Evolutionary conservation across 805 yeast species (phyloP).

Genomic region (Starmera caribaea): DNA sequence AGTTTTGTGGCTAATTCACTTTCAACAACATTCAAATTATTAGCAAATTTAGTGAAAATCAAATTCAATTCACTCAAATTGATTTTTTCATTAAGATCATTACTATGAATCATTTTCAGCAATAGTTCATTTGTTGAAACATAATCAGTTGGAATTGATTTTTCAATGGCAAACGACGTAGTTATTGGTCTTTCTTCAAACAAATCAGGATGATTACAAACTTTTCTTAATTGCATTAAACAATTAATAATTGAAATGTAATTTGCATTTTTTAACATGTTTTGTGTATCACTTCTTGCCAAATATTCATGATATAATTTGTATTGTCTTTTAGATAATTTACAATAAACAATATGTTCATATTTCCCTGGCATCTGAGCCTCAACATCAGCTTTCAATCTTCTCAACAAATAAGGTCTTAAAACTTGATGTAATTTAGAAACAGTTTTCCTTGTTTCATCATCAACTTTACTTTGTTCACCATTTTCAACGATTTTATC

Average conservation of each 20-base stretch:
- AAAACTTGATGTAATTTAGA: conserved; percentile 85
- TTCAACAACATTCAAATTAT: conserved; percentile 32
- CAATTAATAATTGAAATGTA: conserved; percentile 92
- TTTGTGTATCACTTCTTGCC: conserved; percentile 93
- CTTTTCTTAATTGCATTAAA: conserved; percentile 94
- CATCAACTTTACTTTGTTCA: conserved; percentile 40
- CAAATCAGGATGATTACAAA: conserved; percentile 91
- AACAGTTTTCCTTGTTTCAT: conserved; percentile 79
- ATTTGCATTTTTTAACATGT: conserved; percentile 89
- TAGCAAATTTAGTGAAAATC: conserved; percentile 37
- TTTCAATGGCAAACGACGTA: conserved; percentile 75
- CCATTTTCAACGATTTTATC: conserved; percentile 83
- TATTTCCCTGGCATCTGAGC: conserved; percentile 98
- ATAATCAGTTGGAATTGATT: conserved; percentile 48
- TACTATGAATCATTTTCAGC: conserved; percentile 21
- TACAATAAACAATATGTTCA: conserved; percentile 89
- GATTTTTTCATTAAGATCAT: conserved; percentile 21
- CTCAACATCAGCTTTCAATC: conserved; percentile 93
- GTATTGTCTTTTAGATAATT: conserved; percentile 86
- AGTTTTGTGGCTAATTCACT: conserved; percentile 32
- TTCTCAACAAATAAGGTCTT: conserved; percentile 83
- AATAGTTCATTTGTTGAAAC: conserved; percentile 30
- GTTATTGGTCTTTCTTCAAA: conserved; percentile 93
- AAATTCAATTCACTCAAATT: conserved; percentile 55
- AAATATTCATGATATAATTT: conserved; percentile 91